Conservation (phyloP, 2,329 filamentous ascomycete species). For the Cadophora luteo-olivacea region DNA sequence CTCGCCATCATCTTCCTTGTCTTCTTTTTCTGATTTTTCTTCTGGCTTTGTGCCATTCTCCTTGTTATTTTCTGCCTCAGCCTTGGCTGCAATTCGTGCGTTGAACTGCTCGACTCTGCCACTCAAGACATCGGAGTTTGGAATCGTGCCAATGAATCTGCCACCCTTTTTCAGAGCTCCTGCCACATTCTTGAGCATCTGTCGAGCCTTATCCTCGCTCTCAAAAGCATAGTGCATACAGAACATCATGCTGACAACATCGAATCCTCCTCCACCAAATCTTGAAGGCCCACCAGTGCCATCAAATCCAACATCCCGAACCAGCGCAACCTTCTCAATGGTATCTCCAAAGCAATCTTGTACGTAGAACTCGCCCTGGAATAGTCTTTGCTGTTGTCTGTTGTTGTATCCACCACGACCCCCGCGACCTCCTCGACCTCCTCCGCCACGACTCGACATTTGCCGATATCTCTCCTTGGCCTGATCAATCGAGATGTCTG, state of each 20-base stretch:
- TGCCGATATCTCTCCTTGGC: constrained; percentile 82
- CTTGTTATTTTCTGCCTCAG: constrained; percentile 37
- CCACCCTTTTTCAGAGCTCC: constrained; percentile 92
- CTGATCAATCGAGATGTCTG: constrained; percentile 90
- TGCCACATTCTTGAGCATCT: constrained; percentile 93
- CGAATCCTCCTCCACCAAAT: constrained; percentile 80
- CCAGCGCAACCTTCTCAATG: constrained; percentile 80
- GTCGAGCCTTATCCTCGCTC: constrained; percentile 84
- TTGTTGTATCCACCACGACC: constrained; percentile 55
- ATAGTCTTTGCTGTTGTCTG: constrained; percentile 63
- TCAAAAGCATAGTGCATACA: constrained; percentile 99
- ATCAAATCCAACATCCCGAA: constrained; percentile 86
- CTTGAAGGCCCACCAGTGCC: constrained; percentile 69
- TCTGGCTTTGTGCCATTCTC: constrained; percentile 49
- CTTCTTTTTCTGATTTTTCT: constrained; percentile 21
- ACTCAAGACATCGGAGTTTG: constrained; percentile 92
- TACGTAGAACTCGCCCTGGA: constrained; percentile 85
- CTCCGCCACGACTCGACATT: constrained; percentile 67
- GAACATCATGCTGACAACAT: constrained; percentile 99
- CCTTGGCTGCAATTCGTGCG: constrained; percentile 55
- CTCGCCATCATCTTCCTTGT: constrained; percentile 48
- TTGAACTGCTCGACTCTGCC: constrained; percentile 80
- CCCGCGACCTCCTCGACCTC: constrained; percentile 59
- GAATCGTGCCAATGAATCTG: constrained; percentile 91
- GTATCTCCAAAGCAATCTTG: constrained; percentile 93